Evolutionary conservation across 2,329 filamentous ascomycete genomes (phyloP), one percentile per base, ranked within the genome.

Genomic region (Penicillium psychrosexuale): DNA sequence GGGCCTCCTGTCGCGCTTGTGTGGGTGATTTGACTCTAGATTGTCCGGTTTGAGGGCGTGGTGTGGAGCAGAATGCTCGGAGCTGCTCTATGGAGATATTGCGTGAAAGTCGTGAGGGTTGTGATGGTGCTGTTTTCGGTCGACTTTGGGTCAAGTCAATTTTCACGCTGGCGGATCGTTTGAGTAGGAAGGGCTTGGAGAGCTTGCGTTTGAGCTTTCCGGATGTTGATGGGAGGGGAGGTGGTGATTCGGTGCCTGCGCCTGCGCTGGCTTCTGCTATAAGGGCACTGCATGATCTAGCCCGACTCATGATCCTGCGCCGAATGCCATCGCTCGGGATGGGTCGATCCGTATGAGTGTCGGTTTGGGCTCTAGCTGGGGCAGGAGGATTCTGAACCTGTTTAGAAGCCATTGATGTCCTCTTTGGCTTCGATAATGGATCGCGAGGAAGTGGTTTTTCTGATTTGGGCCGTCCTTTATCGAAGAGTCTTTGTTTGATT

Each of bases 381-480:
- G 38, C 19, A 34, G 49, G 37, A 51, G 51, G 38, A 51, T 44
- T 39, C 28, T 58, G 44, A 12, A 56, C n/a, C 48, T 46, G 47
- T 39, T 53, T 47, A 12, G 53, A 50, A 42, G 54, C 54, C 30
- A 53, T 62, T 42, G 56, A 42, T 31, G 55, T 39, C 34, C 56
- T 44, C 8, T 51, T 57, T n/a, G 56, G 40, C 4, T 56, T 51
- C 19, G 55, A 50, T 3, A 46, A 56, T 33, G 69, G 71, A 53
- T 68, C 69, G 34, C 52, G 57, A 11, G 70, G 69, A 8, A 73
- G 59, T 24, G 69, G 69, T 51, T 73, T 72, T 30, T 70, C 64
- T 30, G 53, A 50, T 5, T 56, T 48, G 6, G 61, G 53, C 19
- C 47, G 22, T 6, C 51, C 43, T 43, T 53, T 67, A 8, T 64